Base-by-base conservation (phyloP, 2,329 filamentous ascomycete genomes). In the Myriosclerotinia duriaeana region DNA sequence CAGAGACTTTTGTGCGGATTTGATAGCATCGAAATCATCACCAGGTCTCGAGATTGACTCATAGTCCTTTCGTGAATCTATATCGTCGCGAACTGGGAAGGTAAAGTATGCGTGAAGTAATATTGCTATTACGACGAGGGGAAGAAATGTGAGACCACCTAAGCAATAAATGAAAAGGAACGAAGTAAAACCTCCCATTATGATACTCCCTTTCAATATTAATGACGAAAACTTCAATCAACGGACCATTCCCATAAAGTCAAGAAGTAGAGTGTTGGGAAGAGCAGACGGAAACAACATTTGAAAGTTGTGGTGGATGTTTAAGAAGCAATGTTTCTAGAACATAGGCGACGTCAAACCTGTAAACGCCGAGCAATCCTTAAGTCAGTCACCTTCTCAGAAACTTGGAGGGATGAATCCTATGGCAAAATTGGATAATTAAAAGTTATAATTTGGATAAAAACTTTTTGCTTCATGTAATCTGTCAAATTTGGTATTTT, bases 91-190 rank as follows among this genome's bases (percentile, higher is more conserved):
- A 71, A 80, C 73, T 55, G 90, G 90, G 64, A 92, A 83, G 15
- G 87, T 87, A 67, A 89, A 79, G 80, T 93, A 88, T 71, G 86
- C 86, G 77, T 93, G 86, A 44, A 87, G 76, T 64, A 93, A 75
- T 66, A 91, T 73, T 58, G 84, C 78, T 55, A 80, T 76, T 63
- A 93, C 69, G 68, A 93, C 73, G 4, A 96, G 81, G 40, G 93
- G 93, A 67, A 97, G 76, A 76, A 97, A 94, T 67, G 93, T 97
- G 75, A 97, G 77, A 74, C 93, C 94, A 78, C 93, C 93, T 67
- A 96, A 79, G 71, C 96, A 77, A 82, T 97, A 97, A 77, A 90
- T 84, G 75, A 90, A 78, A 71, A 96, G 81, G 75, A 94, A 87
- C 72, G 78, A 78, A 66, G 70, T 40, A 64, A 74, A 50, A 69